Conservation (phyloP, 192 early-diverging fungal genomes). For the Entomortierella parvispora region DNA sequence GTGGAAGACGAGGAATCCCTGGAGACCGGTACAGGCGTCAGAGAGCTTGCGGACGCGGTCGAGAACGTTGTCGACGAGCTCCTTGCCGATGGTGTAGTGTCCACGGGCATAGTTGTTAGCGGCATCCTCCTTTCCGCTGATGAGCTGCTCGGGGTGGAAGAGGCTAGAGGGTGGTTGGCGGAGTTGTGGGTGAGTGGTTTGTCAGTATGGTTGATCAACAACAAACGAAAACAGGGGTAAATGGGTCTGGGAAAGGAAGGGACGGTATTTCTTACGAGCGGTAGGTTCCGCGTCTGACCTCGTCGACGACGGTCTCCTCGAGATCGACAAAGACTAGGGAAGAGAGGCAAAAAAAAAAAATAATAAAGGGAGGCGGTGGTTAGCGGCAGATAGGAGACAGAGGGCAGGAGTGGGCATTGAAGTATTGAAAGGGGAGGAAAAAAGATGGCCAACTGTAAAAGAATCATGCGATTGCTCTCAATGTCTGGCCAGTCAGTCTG, state of each 20-base stretch:
- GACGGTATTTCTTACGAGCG: slow-evolving; percentile 74
- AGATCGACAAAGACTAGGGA: slow-evolving; percentile 92
- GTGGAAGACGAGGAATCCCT: slow-evolving; percentile 66
- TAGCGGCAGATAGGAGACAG: slow-evolving; percentile 8
- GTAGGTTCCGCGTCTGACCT: slow-evolving; percentile 99
- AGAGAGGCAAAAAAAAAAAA: background rate
- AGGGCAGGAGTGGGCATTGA: background rate
- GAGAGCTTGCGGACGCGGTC: slow-evolving; percentile 61
- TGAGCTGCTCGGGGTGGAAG: slow-evolving; percentile 44
- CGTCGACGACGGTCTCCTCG: slow-evolving; percentile 97
- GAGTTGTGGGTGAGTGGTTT: background rate
- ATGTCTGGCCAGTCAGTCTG: too few relatives aligned
- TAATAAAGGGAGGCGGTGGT: slow-evolving; percentile 2
- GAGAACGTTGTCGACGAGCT: slow-evolving; percentile 59
- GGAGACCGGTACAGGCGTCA: slow-evolving; percentile 59
- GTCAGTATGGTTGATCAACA: too few relatives aligned
- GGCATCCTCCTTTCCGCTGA: slow-evolving; percentile 64
- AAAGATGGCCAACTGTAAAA: background rate
- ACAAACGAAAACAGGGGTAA: too few relatives aligned
- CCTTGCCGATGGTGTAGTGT: slow-evolving; percentile 66
- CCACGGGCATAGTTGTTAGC: slow-evolving; percentile 68
- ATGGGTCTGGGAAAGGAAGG: too few relatives aligned
- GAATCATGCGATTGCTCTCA: background rate
- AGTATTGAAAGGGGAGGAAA: background rate
- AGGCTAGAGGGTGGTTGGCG: background rate